These are phyloP conservation scores for Starmerella potacharoeniae DNA, from an alignment of 805 yeast genomes.

Conservation along the genomic window DNA sequence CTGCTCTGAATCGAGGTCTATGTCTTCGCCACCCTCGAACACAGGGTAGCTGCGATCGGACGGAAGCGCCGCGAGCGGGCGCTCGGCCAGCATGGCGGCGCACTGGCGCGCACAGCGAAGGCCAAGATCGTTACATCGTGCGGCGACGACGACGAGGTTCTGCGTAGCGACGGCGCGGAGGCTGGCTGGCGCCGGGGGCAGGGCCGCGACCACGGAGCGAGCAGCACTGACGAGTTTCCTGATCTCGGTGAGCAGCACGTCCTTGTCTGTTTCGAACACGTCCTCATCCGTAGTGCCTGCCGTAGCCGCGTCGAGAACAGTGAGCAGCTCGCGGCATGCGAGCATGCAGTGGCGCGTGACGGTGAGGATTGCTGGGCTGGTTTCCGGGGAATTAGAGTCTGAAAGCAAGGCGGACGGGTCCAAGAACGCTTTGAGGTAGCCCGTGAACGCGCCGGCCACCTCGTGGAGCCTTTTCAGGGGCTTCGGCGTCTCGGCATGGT, in stretches of 20 bases:
- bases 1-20: neutral
- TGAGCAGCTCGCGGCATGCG: constrained; percentile 32
- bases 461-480: constrained; percentile 30
- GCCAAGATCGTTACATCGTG: constrained; percentile 28
- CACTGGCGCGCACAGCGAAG: constrained; percentile 3
- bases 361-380: constrained; percentile 27
- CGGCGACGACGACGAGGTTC: constrained; percentile 24
- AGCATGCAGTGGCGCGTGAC: constrained; percentile 32
- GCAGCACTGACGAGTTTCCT: constrained; percentile 30
- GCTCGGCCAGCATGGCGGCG: constrained; percentile 21
- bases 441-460: constrained; percentile 28
- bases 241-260: constrained; percentile 28
- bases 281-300: constrained; percentile 21
- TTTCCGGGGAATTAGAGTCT: constrained; percentile 22
- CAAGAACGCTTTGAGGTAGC: constrained; percentile 28
- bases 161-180: constrained; percentile 20
- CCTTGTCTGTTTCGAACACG: constrained; percentile 27
- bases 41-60: constrained; percentile 24
- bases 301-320: constrained; percentile 28
- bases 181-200: constrained; percentile 18
- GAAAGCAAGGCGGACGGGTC: constrained; percentile 24
- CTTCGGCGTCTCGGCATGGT: constrained; percentile 18
- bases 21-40: constrained; percentile 15
- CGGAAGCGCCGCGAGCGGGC: constrained; percentile 28
- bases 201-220: constrained; percentile 28